phyloP scores from a whole-genome alignment of 2,329 filamentous ascomycete genomes.

The Penicillium corylophilum region DNA sequence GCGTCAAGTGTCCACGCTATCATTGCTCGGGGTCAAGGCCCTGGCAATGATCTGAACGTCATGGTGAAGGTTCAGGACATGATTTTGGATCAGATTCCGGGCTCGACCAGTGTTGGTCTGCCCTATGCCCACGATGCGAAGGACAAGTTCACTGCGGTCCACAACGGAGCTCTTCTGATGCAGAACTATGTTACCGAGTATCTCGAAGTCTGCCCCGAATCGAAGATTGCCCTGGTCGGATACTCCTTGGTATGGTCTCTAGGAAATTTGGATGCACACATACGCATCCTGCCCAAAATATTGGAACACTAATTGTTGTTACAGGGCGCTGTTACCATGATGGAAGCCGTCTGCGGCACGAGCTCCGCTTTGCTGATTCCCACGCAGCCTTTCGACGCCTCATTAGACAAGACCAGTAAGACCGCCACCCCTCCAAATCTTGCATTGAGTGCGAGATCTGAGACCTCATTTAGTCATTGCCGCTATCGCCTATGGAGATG shows the following conservation, averaged over 20 bases:
- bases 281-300: background rate
- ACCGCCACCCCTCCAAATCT: background rate
- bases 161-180: constrained; percentile 9
- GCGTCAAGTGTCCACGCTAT: constrained; percentile 13
- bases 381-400: constrained; percentile 5
- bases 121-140: constrained; percentile 10
- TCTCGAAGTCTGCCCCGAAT: constrained; percentile 7
- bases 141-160: constrained; percentile 9
- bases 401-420: constrained; percentile 5
- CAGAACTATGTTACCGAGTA: constrained; percentile 13
- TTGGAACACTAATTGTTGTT: background rate
- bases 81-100: constrained; percentile 14
- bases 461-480: constrained; percentile 2
- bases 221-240: constrained; percentile 11
- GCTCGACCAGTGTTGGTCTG: constrained; percentile 14
- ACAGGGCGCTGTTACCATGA: constrained; percentile 12
- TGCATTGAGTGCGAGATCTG: background rate
- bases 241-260: constrained; percentile 12
- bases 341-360: constrained; percentile 15
- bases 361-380: constrained; percentile 7
- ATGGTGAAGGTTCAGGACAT: constrained; percentile 6
- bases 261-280: too few species aligned
- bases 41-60: constrained; percentile 11
- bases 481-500: constrained; percentile 10
- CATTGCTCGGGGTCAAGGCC: constrained; percentile 13